phyloP scores from a whole-genome alignment of 495 filamentous ascomycete genomes.

The Hypoxylon fuscum region DNA sequence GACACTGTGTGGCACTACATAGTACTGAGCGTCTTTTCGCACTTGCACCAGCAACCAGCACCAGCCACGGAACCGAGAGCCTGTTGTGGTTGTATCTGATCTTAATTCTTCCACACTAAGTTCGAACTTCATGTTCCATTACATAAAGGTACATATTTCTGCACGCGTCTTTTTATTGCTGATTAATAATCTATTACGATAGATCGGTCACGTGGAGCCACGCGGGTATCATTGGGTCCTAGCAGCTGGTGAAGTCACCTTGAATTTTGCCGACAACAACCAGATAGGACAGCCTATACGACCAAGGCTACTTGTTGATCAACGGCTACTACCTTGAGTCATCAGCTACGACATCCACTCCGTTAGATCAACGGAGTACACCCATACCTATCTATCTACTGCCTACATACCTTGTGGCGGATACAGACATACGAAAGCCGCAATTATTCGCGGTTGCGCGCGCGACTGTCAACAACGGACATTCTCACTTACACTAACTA shows the following conservation, averaged over 20 bases:
- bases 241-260: slow-evolving; percentile 31
- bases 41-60: slow-evolving; percentile 1
- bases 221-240: slow-evolving; percentile 35
- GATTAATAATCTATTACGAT: slow-evolving; percentile 42
- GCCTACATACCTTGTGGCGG: background rate
- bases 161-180: background rate
- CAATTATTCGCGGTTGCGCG: background rate
- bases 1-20: slow-evolving; percentile 36
- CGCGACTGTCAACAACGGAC: too few species aligned
- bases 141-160: slow-evolving; percentile 8
- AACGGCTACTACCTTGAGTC: slow-evolving; percentile 30
- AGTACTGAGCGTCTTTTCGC: background rate
- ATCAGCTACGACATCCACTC: slow-evolving; percentile 28
- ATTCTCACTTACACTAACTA: too few species aligned
- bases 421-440: background rate
- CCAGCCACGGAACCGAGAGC: slow-evolving; percentile 31
- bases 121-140: slow-evolving; percentile 17
- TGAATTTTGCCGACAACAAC: slow-evolving; percentile 31
- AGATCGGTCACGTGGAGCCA: slow-evolving; percentile 34
- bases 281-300: too few species aligned
- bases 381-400: too few species aligned
- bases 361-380: slow-evolving; percentile 15
- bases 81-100: background rate
- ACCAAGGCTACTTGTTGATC: slow-evolving; percentile 25
- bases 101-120: slow-evolving; percentile 14